These are phyloP conservation scores for Boletus vermiculosoides DNA, from an alignment of 768 basidiomycete species.

Conservation along the genomic window DNA sequence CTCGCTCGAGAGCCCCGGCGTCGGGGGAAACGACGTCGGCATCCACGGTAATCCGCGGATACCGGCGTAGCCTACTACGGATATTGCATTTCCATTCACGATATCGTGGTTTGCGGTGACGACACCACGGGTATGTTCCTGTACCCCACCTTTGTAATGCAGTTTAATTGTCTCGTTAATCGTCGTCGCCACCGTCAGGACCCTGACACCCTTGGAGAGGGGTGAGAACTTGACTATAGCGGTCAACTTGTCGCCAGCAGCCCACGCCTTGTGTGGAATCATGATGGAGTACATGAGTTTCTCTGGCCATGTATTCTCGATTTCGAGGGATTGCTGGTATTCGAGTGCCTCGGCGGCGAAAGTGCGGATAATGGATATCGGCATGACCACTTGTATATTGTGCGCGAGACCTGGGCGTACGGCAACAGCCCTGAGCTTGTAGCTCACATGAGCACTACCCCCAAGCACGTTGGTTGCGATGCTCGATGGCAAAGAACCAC, in stretches of 20 bases:
- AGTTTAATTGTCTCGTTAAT: slow-evolving; percentile 76
- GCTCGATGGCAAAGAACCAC: slow-evolving; percentile 81
- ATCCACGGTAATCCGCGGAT: background rate
- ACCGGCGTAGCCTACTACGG: slow-evolving; percentile 11
- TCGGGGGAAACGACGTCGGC: slow-evolving; percentile 2
- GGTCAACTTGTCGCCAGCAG: slow-evolving; percentile 81
- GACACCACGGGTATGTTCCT: slow-evolving; percentile 62
- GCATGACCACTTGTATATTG: slow-evolving; percentile 60
- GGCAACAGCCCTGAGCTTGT: slow-evolving; percentile 88
- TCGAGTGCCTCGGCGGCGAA: slow-evolving; percentile 84
- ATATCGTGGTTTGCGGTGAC: slow-evolving; percentile 69
- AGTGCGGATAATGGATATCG: slow-evolving; percentile 69
- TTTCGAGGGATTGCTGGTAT: slow-evolving; percentile 93
- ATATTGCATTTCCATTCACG: slow-evolving; percentile 52
- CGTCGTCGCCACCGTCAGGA: slow-evolving; percentile 62
- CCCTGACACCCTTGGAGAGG: slow-evolving; percentile 76
- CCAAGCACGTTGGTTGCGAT: slow-evolving; percentile 49
- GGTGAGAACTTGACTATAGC: slow-evolving; percentile 87
- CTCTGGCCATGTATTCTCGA: slow-evolving; percentile 96
- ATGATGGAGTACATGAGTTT: slow-evolving; percentile 96
- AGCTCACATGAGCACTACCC: slow-evolving; percentile 69
- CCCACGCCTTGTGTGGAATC: slow-evolving; percentile 95
- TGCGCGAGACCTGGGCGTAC: slow-evolving; percentile 70
- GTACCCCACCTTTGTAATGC: slow-evolving; percentile 48
- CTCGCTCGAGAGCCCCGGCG: slow-evolving; percentile 19